Percentiles rank a stretch among this genome's conserved stretches.
Conservation (phyloP, 768 basidiomycete genomes). For the Mycena alexandri region DNA sequence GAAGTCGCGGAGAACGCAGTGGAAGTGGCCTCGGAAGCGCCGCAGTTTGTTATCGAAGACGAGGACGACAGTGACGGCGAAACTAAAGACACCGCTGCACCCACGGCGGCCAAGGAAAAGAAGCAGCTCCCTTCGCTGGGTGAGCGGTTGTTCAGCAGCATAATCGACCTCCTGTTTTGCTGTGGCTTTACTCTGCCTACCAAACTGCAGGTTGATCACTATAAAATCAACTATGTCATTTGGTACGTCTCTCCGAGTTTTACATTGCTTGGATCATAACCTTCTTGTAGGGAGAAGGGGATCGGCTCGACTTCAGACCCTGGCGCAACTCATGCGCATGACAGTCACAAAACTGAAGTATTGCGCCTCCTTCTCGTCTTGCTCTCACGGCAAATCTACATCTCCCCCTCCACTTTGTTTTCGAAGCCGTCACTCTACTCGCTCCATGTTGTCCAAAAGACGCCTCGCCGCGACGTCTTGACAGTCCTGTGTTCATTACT, state of each 20-base stretch:
- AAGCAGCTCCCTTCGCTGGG: slow-evolving; percentile 80
- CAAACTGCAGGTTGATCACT: slow-evolving; percentile 80
- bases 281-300: slow-evolving; percentile 85
- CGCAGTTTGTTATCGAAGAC: slow-evolving; percentile 93
- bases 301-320: slow-evolving; percentile 89
- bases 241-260: slow-evolving; percentile 67
- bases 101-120: slow-evolving; percentile 49
- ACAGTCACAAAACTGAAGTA: slow-evolving; percentile 89
- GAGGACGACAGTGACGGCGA: slow-evolving; percentile 74
- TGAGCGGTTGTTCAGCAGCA: slow-evolving; percentile 81
- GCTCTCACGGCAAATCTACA: slow-evolving; percentile 92
- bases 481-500: slow-evolving; percentile 93
- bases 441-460: slow-evolving; percentile 81
- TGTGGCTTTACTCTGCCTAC: slow-evolving; percentile 93
- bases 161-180: slow-evolving; percentile 91
- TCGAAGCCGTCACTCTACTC: slow-evolving; percentile 83
- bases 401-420: slow-evolving; percentile 76
- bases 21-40: slow-evolving; percentile 43
- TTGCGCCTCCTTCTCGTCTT: slow-evolving; percentile 89
- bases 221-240: slow-evolving; percentile 89
- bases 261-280: slow-evolving; percentile 9
- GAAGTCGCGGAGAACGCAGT: slow-evolving; percentile 57
- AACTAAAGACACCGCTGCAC: slow-evolving; percentile 46
- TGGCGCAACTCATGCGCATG: slow-evolving; percentile 71
- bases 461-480: slow-evolving; percentile 85